Conservation (phyloP, 2,329 filamentous ascomycete species). For the Truncatella angustata region DNA sequence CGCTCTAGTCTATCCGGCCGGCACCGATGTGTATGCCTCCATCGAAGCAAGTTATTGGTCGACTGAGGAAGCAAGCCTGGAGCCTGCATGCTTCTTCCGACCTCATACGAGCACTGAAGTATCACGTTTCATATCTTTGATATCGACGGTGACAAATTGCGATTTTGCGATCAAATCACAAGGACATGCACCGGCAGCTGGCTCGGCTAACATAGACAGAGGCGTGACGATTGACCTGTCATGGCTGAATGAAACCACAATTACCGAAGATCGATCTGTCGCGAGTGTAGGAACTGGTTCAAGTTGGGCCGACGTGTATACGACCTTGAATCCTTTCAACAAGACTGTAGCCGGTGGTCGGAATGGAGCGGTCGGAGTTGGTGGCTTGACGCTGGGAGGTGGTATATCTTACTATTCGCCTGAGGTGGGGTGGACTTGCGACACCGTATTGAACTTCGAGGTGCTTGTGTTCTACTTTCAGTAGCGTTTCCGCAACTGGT, state of each 20-base stretch:
- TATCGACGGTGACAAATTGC: slow-evolving; percentile 10
- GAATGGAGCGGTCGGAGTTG: slow-evolving; percentile 15
- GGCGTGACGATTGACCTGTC: slow-evolving; percentile 12
- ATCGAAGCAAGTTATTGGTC: slow-evolving; percentile 13
- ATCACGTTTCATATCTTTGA: slow-evolving; percentile 9
- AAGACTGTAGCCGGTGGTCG: slow-evolving; percentile 15
- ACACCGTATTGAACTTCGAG: slow-evolving; percentile 17
- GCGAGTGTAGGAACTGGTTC: slow-evolving; percentile 11
- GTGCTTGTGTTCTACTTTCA: not conserved
- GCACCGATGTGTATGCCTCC: slow-evolving; percentile 6
- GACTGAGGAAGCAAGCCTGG: slow-evolving; percentile 8
- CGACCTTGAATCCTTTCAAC: slow-evolving; percentile 3
- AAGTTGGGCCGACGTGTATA: slow-evolving; percentile 12
- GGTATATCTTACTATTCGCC: slow-evolving; percentile 15
- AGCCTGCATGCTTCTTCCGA: slow-evolving; percentile 10
- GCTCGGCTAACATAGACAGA: slow-evolving; percentile 10
- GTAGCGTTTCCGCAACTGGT: not conserved
- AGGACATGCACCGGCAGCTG: slow-evolving; percentile 12
- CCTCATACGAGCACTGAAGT: slow-evolving; percentile 11
- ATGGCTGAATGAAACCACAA: slow-evolving; percentile 6
- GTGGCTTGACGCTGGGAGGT: slow-evolving; percentile 19
- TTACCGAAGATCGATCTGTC: slow-evolving; percentile 8
- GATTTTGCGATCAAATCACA: slow-evolving; percentile 12
- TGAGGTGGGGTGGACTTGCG: slow-evolving; percentile 15
- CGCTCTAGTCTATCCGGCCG: slow-evolving; percentile 4